phyloP scores from a whole-genome alignment of 495 filamentous ascomycete species.

The Paragyromitra xinjiangensis region DNA sequence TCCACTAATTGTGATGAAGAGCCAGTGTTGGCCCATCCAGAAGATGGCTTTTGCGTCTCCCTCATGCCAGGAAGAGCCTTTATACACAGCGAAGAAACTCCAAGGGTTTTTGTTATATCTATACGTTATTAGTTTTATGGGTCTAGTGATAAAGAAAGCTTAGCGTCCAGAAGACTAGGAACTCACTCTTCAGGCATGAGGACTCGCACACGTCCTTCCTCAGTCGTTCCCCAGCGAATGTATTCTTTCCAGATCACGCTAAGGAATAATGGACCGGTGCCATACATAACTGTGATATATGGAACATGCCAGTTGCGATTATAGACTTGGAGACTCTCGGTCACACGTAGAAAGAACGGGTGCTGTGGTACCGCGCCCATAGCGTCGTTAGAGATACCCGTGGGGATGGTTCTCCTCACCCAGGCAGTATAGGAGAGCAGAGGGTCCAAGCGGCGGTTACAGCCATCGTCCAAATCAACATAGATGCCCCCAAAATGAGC shows the following conservation, averaged over 20 bases:
- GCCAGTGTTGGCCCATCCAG: constrained; percentile 82
- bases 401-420: constrained; percentile 80
- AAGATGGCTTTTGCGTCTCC: constrained; percentile 79
- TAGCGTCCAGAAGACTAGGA: background rate
- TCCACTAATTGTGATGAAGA: constrained; percentile 72
- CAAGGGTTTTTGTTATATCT: constrained; percentile 76
- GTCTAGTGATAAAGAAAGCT: background rate
- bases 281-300: constrained; percentile 90
- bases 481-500: constrained; percentile 86
- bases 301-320: constrained; percentile 80
- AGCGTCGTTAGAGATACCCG: constrained; percentile 88
- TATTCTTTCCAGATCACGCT: constrained; percentile 87
- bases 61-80: constrained; percentile 79
- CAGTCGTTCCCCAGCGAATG: constrained; percentile 59
- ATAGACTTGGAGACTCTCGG: constrained; percentile 74
- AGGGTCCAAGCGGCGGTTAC: constrained; percentile 81
- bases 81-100: constrained; percentile 81
- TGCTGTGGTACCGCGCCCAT: constrained; percentile 84
- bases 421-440: constrained; percentile 82
- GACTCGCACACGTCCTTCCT: constrained; percentile 56
- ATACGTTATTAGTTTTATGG: constrained; percentile 60
- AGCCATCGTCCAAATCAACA: constrained; percentile 89
- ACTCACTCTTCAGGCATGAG: constrained; percentile 59
- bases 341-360: constrained; percentile 80
- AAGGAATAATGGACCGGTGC: constrained; percentile 83